Evolutionary conservation across 371 early-diverging fungal species (phyloP), one percentile per base, ranked within the genome.

Genomic region (Mucor indicus): DNA sequence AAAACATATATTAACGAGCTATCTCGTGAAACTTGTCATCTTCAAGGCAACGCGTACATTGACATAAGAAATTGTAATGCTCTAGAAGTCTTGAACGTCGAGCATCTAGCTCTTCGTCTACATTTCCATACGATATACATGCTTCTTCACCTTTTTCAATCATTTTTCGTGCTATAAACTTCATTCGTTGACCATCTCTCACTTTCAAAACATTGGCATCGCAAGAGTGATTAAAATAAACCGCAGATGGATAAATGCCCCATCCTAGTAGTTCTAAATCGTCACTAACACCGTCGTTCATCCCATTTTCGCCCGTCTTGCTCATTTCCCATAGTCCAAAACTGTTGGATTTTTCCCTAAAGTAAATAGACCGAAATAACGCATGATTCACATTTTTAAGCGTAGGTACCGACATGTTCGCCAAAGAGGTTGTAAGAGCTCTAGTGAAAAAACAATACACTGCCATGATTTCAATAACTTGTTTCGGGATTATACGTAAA

Each of bases 171-270:
- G 84, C 77, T 50, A 79, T 69, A 58, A 89, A 90, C 8, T 62
- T 66, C 69, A 89, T 78, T 12, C 60, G 39, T 4, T 80, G 67
- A 0, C 57, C 70, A 8, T 55, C 55, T 35, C 80, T 67, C 1
- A 50, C 43, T 60, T 80, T 90, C 47, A 50, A 64, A 13, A 89
- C 65, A 39, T 87, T 88, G 2, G 90, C 86, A 12, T 71, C 68
- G 48, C 92, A 92, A 0, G 89, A 75, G 57, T 90, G 91, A 55
- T 92, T 90, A 60, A 90, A 92, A 50, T 81, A 89, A 5, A 86
- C 83, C 2, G 87, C 89, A 0, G 67, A 68, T 0, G 90, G 81
- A 53, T 84, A 89, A 16, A 89, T 69, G 0, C 81, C 84, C 45
- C 83, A 80, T 0, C 83, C 90, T 4, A 84, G 41, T 5, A 77